phyloP scores from a whole-genome alignment of 148 eudicot species.

The Cornus florida region DNA sequence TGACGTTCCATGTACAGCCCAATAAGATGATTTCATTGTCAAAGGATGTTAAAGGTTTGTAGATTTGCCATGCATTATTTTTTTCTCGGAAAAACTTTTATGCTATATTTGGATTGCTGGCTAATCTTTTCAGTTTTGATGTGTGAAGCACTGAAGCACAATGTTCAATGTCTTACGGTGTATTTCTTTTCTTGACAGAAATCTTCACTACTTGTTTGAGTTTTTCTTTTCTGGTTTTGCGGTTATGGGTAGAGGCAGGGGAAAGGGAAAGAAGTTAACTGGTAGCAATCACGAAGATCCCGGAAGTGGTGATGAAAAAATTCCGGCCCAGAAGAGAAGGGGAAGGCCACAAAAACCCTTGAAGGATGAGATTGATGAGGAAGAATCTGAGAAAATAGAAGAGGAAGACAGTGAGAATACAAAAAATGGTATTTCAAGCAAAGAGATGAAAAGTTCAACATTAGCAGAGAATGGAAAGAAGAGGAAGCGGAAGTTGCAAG shows the following conservation, averaged over 20 bases:
- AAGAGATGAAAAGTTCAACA: conserved; percentile 28
- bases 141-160: not conserved
- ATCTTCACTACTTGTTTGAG: conserved; percentile 10
- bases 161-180: not conserved
- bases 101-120: not conserved
- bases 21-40: not conserved
- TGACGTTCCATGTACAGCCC: too few relatives aligned
- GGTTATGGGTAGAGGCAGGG: conserved; percentile 77
- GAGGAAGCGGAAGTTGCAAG: conserved; percentile 47
- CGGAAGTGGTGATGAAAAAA: conserved; percentile 80
- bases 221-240: conserved; percentile 1
- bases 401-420: conserved; percentile 47
- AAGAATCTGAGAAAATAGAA: conserved; percentile 41
- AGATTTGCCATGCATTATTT: not conserved
- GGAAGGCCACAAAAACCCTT: conserved; percentile 75
- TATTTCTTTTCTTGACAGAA: conserved; percentile 4
- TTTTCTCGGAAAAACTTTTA: not conserved
- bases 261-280: conserved; percentile 73
- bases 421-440: conserved; percentile 26
- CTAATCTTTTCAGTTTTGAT: not conserved
- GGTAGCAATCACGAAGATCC: conserved; percentile 55
- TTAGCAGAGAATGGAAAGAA: conserved; percentile 48
- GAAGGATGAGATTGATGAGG: conserved; percentile 57
- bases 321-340: conserved; percentile 81
- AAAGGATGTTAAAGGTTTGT: not conserved